Percentiles rank a stretch among this genome's conserved stretches.
Evolutionary conservation across 75 land plant genomes (phyloP).

Genomic region (Pinus albicaulis): DNA sequence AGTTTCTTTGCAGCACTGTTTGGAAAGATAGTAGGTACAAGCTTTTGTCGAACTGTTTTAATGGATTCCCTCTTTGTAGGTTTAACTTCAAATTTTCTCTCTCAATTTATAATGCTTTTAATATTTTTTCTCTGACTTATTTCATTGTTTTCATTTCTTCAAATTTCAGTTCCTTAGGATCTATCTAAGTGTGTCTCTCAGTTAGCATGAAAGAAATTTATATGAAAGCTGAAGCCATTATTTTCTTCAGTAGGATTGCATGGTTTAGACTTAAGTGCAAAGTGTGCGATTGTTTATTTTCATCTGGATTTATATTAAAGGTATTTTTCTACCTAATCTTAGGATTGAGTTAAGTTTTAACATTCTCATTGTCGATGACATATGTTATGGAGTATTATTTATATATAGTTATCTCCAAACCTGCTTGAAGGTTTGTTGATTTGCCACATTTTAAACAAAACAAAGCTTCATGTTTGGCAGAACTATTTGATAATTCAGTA

Average conservation of each 20-base stretch:
- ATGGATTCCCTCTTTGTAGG: neutral
- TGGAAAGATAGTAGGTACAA: conserved; percentile 88
- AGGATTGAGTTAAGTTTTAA: too few relatives aligned
- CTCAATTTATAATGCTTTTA: neutral
- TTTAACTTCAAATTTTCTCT: neutral
- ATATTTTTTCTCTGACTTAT: neutral
- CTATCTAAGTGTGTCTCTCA: neutral
- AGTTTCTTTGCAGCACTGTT: conserved; percentile 77
- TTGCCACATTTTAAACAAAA: neutral
- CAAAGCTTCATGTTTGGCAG: neutral
- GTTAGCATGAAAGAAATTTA: neutral
- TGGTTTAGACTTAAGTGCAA: neutral
- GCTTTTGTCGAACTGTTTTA: neutral
- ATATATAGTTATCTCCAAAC: neutral
- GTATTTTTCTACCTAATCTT: neutral
- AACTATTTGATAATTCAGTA: neutral
- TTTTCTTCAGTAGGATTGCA: neutral
- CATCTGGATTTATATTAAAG: neutral
- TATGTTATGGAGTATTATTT: neutral
- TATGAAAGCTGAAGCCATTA: neutral
- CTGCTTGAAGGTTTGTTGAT: neutral
- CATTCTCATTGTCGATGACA: neutral
- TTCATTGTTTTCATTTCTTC: conserved; percentile 1
- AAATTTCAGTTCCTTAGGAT: neutral
- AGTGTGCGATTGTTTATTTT: neutral